Percentiles rank a stretch among this genome's conserved stretches.
Evolutionary conservation across 495 filamentous ascomycete genomes (phyloP).

Genomic region (Darksidea phi): DNA sequence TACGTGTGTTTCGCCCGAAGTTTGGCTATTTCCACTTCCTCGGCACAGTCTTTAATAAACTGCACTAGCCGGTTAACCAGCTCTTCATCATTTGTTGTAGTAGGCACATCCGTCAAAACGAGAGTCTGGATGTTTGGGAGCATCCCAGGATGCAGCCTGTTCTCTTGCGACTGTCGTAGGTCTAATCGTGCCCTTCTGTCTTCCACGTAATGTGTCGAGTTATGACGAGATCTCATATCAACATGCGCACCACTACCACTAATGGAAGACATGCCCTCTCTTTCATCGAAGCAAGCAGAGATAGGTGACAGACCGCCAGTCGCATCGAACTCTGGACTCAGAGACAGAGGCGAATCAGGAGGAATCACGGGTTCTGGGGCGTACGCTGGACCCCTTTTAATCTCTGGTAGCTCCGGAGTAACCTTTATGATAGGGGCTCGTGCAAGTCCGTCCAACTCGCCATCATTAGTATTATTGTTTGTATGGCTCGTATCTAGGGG

Average conservation of each 20-base stretch:
- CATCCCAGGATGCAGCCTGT: constrained; percentile 55
- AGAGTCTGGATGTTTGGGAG: constrained; percentile 57
- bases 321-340: constrained; percentile 16
- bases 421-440: constrained; percentile 24
- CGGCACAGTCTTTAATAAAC: constrained; percentile 61
- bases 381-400: constrained; percentile 37
- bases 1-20: constrained; percentile 55
- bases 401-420: constrained; percentile 8
- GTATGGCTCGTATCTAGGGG: too few species aligned
- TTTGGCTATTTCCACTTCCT: constrained; percentile 56
- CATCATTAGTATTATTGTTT: too few species aligned
- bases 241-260: not conserved
- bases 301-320: constrained; percentile 25
- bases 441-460: not conserved
- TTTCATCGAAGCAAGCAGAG: not conserved
- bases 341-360: not conserved
- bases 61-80: constrained; percentile 51
- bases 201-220: constrained; percentile 28
- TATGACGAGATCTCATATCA: constrained; percentile 12
- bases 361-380: constrained; percentile 33
- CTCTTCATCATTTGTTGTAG: constrained; percentile 47
- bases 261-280: not conserved
- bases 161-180: constrained; percentile 28
- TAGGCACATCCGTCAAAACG: constrained; percentile 60
- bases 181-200: constrained; percentile 26